These are phyloP conservation scores for Drosera spatulata DNA, from an alignment of 179 eudicot species.

Conservation along the genomic window DNA sequence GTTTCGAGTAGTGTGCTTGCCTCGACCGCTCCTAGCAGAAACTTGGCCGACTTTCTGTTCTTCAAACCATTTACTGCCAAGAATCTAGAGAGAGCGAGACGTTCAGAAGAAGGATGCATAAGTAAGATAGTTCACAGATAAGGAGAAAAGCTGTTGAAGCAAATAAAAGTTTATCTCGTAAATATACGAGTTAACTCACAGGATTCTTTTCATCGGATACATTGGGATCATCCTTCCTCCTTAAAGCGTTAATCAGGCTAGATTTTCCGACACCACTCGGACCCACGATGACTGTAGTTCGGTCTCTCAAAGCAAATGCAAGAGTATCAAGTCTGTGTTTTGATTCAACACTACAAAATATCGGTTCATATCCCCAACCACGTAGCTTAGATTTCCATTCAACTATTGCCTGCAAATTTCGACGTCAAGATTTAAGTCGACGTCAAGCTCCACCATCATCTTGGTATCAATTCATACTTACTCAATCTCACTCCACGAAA, in stretches of 20 bases:
- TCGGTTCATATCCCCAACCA: constrained; percentile 77
- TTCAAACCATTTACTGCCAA: constrained; percentile 80
- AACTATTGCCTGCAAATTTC: constrained; percentile 33
- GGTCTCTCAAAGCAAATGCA: constrained; percentile 51
- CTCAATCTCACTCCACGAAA: no score
- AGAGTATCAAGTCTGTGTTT: constrained; percentile 70
- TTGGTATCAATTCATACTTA: no score
- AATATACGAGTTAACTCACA: constrained; percentile 22
- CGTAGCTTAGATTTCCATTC: constrained; percentile 75
- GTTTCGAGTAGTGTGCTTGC: constrained; percentile 92
- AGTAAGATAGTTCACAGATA: not conserved
- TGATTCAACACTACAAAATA: constrained; percentile 78
- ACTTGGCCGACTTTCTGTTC: constrained; percentile 95
- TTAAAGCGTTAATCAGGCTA: constrained; percentile 81
- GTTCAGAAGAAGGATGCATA: constrained; percentile 2
- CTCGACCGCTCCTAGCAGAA: constrained; percentile 90
- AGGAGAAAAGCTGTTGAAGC: not conserved
- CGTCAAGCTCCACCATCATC: no score
- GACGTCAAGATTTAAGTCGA: no score
- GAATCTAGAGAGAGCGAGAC: constrained; percentile 25
- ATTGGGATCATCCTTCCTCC: constrained; percentile 28
- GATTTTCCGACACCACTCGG: constrained; percentile 99
- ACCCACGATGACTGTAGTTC: constrained; percentile 87
- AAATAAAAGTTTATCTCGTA: no score
- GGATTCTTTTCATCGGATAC: constrained; percentile 35